Evolutionary conservation across 2,329 filamentous ascomycete genomes (phyloP), one percentile per base, ranked within the genome.

Genomic region (Aspergillus sp.): DNA sequence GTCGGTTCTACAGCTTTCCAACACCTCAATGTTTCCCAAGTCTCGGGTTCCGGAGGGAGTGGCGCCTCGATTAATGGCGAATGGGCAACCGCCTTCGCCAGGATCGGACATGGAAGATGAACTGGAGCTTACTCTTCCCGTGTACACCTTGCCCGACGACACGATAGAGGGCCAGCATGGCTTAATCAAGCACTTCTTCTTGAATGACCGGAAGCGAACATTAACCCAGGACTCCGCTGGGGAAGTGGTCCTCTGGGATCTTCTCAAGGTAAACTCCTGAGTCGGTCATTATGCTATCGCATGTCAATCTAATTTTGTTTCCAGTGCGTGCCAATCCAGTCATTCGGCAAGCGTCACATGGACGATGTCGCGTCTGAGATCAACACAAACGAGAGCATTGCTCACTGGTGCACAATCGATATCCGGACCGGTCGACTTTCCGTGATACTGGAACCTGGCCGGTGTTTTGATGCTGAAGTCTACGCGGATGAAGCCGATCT

Each of bases 381-480:
- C 57, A 96, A 97, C 71, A 96, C 92, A 0, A 84, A 86, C 14
- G 92, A 96, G 72, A 93, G 89, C 32, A 91, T 98, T 45, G 90
- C 94, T 4, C 94, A 96, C 56, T 99, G 95, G 95, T 99, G 95
- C 73, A 91, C 91, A 1, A 90, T 98, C 55, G 92, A 99, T 71
- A 93, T 94, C 20, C 89, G 94, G 67, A 98, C 94, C 4, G 95
- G 95, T 39, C 92, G 91, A 63, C 81, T 99, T 57, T 94, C 92
- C 2, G 94, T 97, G 3, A 89, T 96, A 18, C 77, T 99, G 18
- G 95, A 99, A 71, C 91, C 93, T 46, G 96, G 95, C 70, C 96
- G 96, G 67, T 97, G 93, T 73, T 99, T 99, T 68, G 95, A 99
- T 76, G 95, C 93, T 16, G 95, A 99, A 71, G 90, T 96, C 75